Evolutionary conservation across 345 rosid genomes (phyloP).

Genomic region (Lepidium didymum): DNA sequence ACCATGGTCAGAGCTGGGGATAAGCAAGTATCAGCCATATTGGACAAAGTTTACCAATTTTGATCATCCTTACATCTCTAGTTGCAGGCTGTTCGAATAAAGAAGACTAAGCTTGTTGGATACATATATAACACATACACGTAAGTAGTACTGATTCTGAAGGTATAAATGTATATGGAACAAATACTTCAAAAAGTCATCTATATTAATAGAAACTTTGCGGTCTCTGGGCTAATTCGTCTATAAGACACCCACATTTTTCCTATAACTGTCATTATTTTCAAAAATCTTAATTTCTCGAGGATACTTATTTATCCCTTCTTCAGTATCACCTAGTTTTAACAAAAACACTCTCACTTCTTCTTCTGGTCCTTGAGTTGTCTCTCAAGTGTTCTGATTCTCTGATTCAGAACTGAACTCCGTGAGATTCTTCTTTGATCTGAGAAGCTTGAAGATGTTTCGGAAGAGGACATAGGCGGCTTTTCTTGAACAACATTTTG

Average conservation of each 20-base stretch:
- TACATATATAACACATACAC: not conserved
- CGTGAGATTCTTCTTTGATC: constrained; percentile 30
- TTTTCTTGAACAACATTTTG: constrained; percentile 11
- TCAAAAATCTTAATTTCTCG: not conserved
- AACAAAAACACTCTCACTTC: constrained; percentile 18
- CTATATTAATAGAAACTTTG: too few relatives aligned
- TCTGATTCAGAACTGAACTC: constrained; percentile 32
- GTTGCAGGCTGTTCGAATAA: constrained; percentile 23
- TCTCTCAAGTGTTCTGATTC: constrained; percentile 35
- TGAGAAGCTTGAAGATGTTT: constrained; percentile 20
- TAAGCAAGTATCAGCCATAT: constrained; percentile 41
- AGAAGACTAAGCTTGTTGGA: not conserved
- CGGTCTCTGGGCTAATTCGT: too few relatives aligned
- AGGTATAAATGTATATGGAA: not conserved
- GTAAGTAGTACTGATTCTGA: not conserved
- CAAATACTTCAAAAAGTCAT: not conserved
- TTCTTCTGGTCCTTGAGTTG: constrained; percentile 29
- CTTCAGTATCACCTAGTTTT: constrained; percentile 3
- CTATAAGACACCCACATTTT: not conserved
- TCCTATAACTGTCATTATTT: not conserved
- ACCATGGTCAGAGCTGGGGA: constrained; percentile 59
- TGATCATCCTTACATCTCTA: constrained; percentile 27
- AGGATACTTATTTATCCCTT: not conserved
- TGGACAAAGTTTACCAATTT: constrained; percentile 42
- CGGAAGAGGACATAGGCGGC: constrained; percentile 1